Evolutionary conservation across 306 rosid genomes (phyloP), one percentile per base, ranked within the genome.

Genomic region (Betula pendula): DNA sequence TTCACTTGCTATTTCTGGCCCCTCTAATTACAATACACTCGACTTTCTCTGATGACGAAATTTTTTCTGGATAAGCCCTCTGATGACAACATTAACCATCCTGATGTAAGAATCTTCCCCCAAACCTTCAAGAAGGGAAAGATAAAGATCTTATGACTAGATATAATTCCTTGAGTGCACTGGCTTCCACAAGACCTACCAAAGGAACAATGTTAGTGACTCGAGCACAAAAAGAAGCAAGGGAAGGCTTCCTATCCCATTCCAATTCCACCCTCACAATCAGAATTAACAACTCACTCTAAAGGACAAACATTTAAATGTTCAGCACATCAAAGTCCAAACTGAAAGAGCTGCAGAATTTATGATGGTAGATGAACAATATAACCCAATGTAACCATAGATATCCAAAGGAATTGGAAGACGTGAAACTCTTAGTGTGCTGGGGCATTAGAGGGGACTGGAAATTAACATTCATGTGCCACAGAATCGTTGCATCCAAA

Each of bases 401-500:
- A 59, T 24, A 17, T 8, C 16, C 25, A 59, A 62, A 17, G 22
- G 22, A 16, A 62, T 35, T 31, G 4, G 43, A 62, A 17, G 20
- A 62, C 13, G 2, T 31, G 68, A 14, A 60, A 60, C 38, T 27
- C 8, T 60, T 58, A 38, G 8, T 38, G 42, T 38, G 6, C 42
- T 38, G 42, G 42, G 42, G 8, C 42, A 38, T 38, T 38, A 38
- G 8, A 38, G 7, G 42, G 9, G 42, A 38, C 42, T 38, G 5
- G 42, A 38, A 38, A 38, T 38, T 38, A 38, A 38, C 42, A 38
- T 59, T 27, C 38, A 50, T 55, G 45, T 71, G 70, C 52, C 52
- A 40, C 10, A 65, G 72, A 65, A 47, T 29, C 19, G 71, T 72
- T 75, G 42, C 48, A 75, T 35, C 71, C 62, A 80, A 70, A 69